Evolutionary conservation across 2,329 filamentous ascomycete genomes (phyloP).

Genomic region (Leptographium wingfieldii): DNA sequence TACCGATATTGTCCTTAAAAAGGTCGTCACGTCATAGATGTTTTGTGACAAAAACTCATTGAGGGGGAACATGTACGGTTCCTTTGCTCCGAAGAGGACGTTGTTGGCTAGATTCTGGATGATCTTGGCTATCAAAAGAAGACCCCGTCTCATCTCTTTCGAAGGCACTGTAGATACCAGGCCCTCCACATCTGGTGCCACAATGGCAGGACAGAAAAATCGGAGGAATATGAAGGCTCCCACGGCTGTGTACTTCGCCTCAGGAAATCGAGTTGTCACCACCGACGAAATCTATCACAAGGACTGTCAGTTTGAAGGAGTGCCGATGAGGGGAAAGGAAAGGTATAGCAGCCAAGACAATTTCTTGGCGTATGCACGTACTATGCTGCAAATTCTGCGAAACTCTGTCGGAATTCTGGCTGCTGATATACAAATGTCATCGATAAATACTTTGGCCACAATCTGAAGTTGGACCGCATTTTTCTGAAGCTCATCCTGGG

Average conservation of each 20-base stretch:
- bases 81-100: slow-evolving; percentile 58
- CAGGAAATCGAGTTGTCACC: slow-evolving; percentile 51
- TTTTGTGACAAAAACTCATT: slow-evolving; percentile 58
- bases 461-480: slow-evolving; percentile 54
- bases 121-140: slow-evolving; percentile 58
- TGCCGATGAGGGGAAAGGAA: too few relatives aligned
- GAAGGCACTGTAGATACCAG: slow-evolving; percentile 48
- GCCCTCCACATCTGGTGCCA: slow-evolving; percentile 55
- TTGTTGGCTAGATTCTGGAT: slow-evolving; percentile 62
- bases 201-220: slow-evolving; percentile 62
- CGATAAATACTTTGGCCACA: slow-evolving; percentile 58
- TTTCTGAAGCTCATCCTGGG: slow-evolving; percentile 50
- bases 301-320: too few relatives aligned
- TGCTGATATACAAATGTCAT: slow-evolving; percentile 54
- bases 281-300: slow-evolving; percentile 41
- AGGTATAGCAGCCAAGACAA: too few relatives aligned
- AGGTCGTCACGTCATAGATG: slow-evolving; percentile 54
- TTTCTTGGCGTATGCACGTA: not conserved
- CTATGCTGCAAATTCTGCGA: slow-evolving; percentile 52
- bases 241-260: slow-evolving; percentile 60
- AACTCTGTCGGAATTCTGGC: slow-evolving; percentile 50
- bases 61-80: slow-evolving; percentile 59
- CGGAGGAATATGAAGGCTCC: slow-evolving; percentile 59
- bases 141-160: slow-evolving; percentile 55
- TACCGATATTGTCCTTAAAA: slow-evolving; percentile 55